Evolutionary conservation across 805 yeast genomes (phyloP), one percentile per base, ranked within the genome.

Genomic region (Cyberlindnera xylosilytica): DNA sequence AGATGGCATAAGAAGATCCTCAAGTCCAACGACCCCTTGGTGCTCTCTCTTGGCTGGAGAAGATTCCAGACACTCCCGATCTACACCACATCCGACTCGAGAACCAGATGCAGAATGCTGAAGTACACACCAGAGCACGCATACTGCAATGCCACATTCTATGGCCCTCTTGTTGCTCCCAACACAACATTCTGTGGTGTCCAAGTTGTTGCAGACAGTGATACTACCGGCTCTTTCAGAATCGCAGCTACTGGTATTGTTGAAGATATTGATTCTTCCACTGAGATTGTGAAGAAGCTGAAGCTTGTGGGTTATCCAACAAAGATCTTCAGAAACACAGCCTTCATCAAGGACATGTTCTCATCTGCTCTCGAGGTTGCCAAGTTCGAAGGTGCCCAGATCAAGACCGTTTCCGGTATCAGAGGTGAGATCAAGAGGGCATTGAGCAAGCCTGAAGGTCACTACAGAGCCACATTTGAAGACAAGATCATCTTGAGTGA

Each of bases 101-200:
- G 99, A 68, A 93, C 99, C 12, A 79, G 99, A 72, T 91, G 90
- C 58, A 83, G 99, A 69, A 87, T 93, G 97, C 75, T 93, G 67
- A 93, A 93, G 62, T 93, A 93, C 63, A 93, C 99, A 0, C 99
- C 99, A 7, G 99, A 93, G 60, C 99, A 93, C 64, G 87, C 97
- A 19, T 91, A 85, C 62, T 93, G 99, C 73, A 81, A 83, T 60
- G 97, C 96, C 1, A 84, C 96, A 24, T 89, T 93, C 64, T 93
- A 89, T 60, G 99, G 99, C 1, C 99, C 99, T 11, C 73, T 93
- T 42, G 97, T 91, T 39, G 88, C 97, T 2, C 99, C 99, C 31
- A 91, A 91, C 60, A 91, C 99, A 0, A 95, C 98, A 1, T 95
- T 93, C 64, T 91, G 96, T 65, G 98, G 96, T 36, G 87, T 91